A percentile compares a stretch with the other conserved stretches of the same genome.
Conservation (phyloP, 768 basidiomycete species). For the Tephrocybe sp. region DNA sequence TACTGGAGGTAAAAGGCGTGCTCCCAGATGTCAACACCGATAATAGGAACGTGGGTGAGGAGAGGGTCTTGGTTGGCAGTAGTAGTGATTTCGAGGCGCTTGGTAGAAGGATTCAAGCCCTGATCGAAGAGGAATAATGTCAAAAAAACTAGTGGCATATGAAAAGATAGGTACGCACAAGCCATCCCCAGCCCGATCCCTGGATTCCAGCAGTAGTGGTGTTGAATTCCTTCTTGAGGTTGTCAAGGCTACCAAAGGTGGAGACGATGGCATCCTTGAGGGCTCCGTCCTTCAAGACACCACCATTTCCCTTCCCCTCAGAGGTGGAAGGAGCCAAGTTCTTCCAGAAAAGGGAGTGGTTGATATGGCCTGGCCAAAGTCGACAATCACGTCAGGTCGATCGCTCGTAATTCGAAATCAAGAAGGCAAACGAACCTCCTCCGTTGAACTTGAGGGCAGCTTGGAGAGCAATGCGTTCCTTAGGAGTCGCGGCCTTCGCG, state of each 20-base stretch:
- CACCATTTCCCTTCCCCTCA: conserved; percentile 59
- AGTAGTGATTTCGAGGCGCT: conserved; percentile 82
- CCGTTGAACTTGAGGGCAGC: conserved; percentile 96
- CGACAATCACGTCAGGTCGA: conserved; percentile 20
- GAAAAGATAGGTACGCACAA: conserved; percentile 54
- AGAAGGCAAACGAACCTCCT: conserved; percentile 61
- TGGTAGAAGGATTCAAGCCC: conserved; percentile 69
- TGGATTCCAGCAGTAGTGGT: conserved; percentile 83
- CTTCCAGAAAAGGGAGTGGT: conserved; percentile 96
- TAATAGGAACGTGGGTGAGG: conserved; percentile 72
- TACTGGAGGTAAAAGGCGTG: conserved; percentile 97
- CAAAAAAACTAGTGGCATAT: background rate
- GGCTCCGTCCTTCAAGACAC: conserved; percentile 57
- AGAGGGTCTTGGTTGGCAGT: conserved; percentile 97
- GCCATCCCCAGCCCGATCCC: conserved; percentile 96
- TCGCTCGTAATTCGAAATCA: conserved; percentile 9
- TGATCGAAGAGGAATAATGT: conserved; percentile 22
- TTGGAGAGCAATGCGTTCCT: conserved; percentile 84
- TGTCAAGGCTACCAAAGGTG: conserved; percentile 70
- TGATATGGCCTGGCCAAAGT: conserved; percentile 86
- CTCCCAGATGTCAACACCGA: conserved; percentile 95
- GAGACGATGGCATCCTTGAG: conserved; percentile 64
- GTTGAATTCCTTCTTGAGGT: conserved; percentile 81
- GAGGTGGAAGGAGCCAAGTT: conserved; percentile 72
- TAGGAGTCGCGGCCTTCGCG: conserved; percentile 63